Evolutionary conservation across 305 asterid genomes (phyloP), one percentile per base, ranked within the genome.

Genomic region (Fraxinus greggii): DNA sequence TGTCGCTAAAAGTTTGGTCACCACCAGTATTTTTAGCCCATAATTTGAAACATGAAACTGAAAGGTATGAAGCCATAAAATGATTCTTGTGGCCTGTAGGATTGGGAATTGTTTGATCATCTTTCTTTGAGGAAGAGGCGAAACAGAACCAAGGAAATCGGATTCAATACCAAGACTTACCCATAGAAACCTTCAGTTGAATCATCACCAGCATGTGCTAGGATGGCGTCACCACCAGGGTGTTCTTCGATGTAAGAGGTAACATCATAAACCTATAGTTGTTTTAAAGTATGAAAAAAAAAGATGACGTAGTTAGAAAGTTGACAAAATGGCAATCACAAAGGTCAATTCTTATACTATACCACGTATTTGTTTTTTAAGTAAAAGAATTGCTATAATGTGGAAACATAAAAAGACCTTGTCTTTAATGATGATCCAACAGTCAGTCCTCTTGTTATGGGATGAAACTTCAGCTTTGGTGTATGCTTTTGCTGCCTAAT

Each of bases 211-310:
- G 98, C 99, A 87, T 95, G 97, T 7, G 80, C 87, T 70, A 95
- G 89, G 84, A 96, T 96, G 81, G 98, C 98, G 85, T 96, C 98
- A 65, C 99, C 99, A 63, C 99, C 99, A 4, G 99, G 99, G 83
- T 95, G 99, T 85, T 93, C 98, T 87, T 95, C 99, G 12, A 96
- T 97, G 54, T 93, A 96, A 19, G 98, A 86, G 42, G 98, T 92
- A 82, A 96, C 97, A 88, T 96, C 99, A 59, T 90, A 96, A 33
- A 96, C 98, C 99, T 96, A 82, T 2, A 77, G 33, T 65, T 10
- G 77, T 54, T 54, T 54, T 5, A 5, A 54, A n/a, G 24, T 7
- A n/a, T 77, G 65, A 35, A 54, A 13, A 79, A 79, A 73, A 69
- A 73, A 75, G 65, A 63, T 5, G 3, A 67, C 76, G 35, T 4